phyloP scores from a whole-genome alignment of 2,329 filamentous ascomycete species.

The Botrytis elliptica region DNA sequence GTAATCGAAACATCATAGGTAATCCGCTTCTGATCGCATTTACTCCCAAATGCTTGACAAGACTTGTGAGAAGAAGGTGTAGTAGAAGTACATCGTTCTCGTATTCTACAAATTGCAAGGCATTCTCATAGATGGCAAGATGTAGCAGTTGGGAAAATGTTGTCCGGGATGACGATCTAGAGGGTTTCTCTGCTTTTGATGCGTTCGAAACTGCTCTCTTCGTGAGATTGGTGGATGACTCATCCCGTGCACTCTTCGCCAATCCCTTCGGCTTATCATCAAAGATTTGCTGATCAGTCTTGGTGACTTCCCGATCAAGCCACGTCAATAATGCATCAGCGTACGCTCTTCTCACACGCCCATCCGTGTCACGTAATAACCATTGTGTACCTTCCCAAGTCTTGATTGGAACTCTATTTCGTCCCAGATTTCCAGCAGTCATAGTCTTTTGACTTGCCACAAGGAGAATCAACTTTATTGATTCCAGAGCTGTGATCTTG shows the following conservation, averaged over 20 bases:
- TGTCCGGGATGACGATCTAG: conserved; percentile 27
- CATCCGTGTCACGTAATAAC: conserved; percentile 78
- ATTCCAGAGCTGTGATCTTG: conserved; percentile 66
- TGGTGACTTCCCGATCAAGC: conserved; percentile 76
- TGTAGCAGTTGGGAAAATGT: conserved; percentile 79
- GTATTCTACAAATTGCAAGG: conserved; percentile 68
- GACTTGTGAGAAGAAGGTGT: conserved; percentile 71
- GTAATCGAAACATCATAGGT: conserved; percentile 84
- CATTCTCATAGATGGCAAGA: conserved; percentile 85
- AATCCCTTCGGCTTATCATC: conserved; percentile 53
- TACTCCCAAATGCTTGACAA: conserved; percentile 76
- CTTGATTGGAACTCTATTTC: conserved; percentile 73
- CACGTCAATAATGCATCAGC: conserved; percentile 80
- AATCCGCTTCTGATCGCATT: conserved; percentile 77
- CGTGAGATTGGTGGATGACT: conserved; percentile 34
- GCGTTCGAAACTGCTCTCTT: conserved; percentile 68
- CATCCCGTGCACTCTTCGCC: conserved; percentile 37
- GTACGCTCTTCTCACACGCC: conserved; percentile 79
- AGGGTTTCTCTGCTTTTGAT: conserved; percentile 46
- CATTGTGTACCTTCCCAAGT: conserved; percentile 98
- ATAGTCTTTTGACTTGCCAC: conserved; percentile 71
- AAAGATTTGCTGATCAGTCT: conserved; percentile 59
- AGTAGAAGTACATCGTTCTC: conserved; percentile 75
- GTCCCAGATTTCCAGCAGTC: conserved; percentile 62
- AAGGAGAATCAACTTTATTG: conserved; percentile 77